Evolutionary conservation across 139 green algal species (phyloP).

Genomic region (Dunaliella primolecta): DNA sequence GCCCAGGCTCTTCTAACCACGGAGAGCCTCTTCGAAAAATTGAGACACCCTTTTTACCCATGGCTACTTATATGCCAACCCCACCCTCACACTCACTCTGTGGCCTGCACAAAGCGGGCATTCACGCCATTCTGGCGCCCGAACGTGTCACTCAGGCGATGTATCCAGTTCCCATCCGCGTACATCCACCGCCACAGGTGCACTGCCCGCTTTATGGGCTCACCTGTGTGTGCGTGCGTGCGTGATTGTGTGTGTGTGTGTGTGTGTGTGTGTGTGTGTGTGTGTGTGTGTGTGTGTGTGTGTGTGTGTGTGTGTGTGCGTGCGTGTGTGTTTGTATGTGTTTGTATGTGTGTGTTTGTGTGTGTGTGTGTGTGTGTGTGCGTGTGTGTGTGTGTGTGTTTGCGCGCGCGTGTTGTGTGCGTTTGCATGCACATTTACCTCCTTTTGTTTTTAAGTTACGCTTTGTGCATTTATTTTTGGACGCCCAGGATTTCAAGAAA

Average conservation of each 20-base stretch:
- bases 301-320: neutral
- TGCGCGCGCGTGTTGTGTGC: neutral
- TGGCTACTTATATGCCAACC: too few species aligned
- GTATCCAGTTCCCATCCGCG: slow-evolving; percentile 51
- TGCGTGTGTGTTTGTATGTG: too few species aligned
- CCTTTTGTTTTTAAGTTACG: too few species aligned
- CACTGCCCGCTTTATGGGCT: slow-evolving; percentile 43
- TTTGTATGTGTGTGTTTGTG: neutral
- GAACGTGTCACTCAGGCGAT: slow-evolving; percentile 46
- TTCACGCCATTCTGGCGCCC: slow-evolving; percentile 56
- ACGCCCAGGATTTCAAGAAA: too few species aligned
- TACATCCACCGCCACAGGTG: slow-evolving; percentile 89
- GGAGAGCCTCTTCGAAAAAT: too few species aligned
- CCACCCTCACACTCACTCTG: slow-evolving; percentile 29
- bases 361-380: neutral
- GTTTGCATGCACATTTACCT: neutral
- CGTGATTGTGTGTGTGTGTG: neutral
- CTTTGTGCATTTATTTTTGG: too few species aligned
- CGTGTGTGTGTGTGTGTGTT: neutral
- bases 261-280: neutral
- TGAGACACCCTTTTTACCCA: too few species aligned
- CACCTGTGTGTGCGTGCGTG: neutral
- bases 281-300: slow-evolving; percentile 6
- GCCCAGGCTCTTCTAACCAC: too few species aligned
- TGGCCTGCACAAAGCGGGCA: slow-evolving; percentile 46